Percentiles rank a stretch among this genome's conserved stretches.
Evolutionary conservation across 257 asterid species (phyloP).

Genomic region (Solanum chiquidenum): DNA sequence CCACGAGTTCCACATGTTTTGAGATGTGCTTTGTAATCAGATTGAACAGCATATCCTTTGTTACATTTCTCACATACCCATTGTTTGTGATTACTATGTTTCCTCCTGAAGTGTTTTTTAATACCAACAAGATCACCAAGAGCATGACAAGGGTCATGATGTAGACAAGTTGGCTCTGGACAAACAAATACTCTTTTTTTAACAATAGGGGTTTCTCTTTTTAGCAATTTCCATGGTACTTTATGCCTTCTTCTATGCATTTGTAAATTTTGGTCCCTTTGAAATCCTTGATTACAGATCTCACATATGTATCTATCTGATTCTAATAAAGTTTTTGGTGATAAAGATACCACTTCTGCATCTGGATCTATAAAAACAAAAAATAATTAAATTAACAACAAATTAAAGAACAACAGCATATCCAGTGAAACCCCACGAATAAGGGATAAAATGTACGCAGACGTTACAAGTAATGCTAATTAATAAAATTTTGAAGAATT

Average conservation of each 20-base stretch:
- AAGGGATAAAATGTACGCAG: not conserved
- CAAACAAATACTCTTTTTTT: constrained; percentile 59
- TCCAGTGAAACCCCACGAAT: not conserved
- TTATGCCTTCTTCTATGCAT: constrained; percentile 19
- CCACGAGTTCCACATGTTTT: constrained; percentile 73
- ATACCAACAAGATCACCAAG: constrained; percentile 71
- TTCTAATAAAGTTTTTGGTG: constrained; percentile 16
- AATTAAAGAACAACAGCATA: too few relatives aligned
- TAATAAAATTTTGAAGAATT: not conserved
- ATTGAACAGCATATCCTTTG: constrained; percentile 64
- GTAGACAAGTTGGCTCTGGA: constrained; percentile 66
- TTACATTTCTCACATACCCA: constrained; percentile 63
- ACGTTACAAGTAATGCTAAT: too few relatives aligned
- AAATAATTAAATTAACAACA: not conserved
- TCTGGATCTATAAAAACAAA: constrained; percentile 1
- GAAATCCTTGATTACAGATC: constrained; percentile 21
- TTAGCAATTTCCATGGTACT: constrained; percentile 19
- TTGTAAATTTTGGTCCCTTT: constrained; percentile 19
- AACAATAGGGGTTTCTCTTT: constrained; percentile 37
- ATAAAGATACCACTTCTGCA: constrained; percentile 15
- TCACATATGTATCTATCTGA: constrained; percentile 20
- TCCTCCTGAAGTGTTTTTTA: constrained; percentile 60
- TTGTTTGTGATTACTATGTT: constrained; percentile 56
- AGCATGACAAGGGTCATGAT: constrained; percentile 69
- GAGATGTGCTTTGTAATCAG: constrained; percentile 64